Conservation (phyloP, 495 filamentous ascomycete genomes). For the Penicillium paxilli region DNA sequence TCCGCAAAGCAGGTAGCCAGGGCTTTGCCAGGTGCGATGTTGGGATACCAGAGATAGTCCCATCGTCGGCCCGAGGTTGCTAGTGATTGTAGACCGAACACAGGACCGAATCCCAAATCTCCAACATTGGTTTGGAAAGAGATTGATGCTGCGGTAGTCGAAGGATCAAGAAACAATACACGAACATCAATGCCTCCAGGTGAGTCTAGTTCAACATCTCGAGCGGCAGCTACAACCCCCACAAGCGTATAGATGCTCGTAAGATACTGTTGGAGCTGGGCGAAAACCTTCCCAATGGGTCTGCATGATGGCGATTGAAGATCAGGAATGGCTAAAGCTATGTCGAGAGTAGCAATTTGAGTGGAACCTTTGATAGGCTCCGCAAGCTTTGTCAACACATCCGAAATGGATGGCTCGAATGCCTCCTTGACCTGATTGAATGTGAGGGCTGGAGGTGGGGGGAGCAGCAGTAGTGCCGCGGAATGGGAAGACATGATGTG, state of each 20-base stretch:
- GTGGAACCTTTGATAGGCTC: conserved; percentile 28
- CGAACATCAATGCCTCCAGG: conserved; percentile 76
- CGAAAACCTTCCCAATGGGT: conserved; percentile 58
- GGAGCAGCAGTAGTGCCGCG: conserved; percentile 48
- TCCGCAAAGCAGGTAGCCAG: conserved; percentile 31
- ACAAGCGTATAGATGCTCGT: conserved; percentile 78
- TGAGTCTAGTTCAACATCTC: conserved; percentile 61
- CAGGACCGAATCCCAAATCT: conserved; percentile 51
- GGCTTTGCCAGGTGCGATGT: conserved; percentile 56
- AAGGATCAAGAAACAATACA: conserved; percentile 63
- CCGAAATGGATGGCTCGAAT: conserved; percentile 40
- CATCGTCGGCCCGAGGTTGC: conserved; percentile 65
- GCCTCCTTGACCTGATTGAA: conserved; percentile 38
- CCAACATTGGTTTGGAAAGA: not conserved
- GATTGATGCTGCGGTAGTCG: not conserved
- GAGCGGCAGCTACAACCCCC: conserved; percentile 62
- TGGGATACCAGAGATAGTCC: conserved; percentile 67
- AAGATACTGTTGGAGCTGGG: conserved; percentile 65
- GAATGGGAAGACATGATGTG: conserved; percentile 9
- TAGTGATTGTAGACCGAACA: conserved; percentile 66
- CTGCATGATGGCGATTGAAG: conserved; percentile 36
- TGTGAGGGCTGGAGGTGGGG: conserved; percentile 43
- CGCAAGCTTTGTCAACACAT: conserved; percentile 31
- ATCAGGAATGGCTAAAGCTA: conserved; percentile 44
- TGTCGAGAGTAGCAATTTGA: conserved; percentile 38